These are phyloP conservation scores for Anacardium occidentale DNA, from an alignment of 345 rosid genomes.

Conservation along the genomic window DNA sequence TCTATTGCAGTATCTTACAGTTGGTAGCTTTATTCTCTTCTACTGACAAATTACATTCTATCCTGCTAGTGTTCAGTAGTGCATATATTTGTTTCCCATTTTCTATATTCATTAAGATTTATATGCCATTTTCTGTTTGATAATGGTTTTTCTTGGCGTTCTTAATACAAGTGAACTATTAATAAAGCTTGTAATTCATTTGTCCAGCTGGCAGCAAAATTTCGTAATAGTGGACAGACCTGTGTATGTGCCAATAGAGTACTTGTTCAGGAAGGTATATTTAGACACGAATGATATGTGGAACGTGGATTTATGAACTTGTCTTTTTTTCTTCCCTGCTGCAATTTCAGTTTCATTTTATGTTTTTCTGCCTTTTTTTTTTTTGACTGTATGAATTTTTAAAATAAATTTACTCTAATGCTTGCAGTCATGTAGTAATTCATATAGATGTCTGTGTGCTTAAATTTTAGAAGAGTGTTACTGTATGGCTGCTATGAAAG, in stretches of 20 bases:
- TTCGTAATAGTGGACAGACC: slow-evolving; percentile 94
- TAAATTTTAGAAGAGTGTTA: not conserved
- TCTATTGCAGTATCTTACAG: not conserved
- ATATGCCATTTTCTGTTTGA: not conserved
- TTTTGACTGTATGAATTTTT: not conserved
- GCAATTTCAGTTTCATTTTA: not conserved
- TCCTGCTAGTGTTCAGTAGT: not conserved
- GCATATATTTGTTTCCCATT: not conserved
- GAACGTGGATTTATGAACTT: not conserved
- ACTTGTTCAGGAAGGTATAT: slow-evolving; percentile 90
- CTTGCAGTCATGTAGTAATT: not conserved
- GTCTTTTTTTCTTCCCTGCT: not conserved
- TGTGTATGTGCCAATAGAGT: slow-evolving; percentile 96
- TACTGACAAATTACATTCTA: not conserved
- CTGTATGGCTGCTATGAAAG: no score
- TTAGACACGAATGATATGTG: slow-evolving; percentile 3
- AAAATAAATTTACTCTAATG: not conserved
- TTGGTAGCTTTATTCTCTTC: not conserved
- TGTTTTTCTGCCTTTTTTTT: not conserved
- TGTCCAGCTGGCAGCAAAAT: slow-evolving; percentile 90
- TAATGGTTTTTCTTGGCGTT: not conserved
- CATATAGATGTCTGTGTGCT: not conserved
- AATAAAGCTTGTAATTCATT: slow-evolving; percentile 13
- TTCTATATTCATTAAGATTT: not conserved
- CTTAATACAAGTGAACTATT: not conserved